Base-by-base conservation (phyloP, 2,329 filamentous ascomycete genomes). In the Aspergillus novoparasiticus region DNA sequence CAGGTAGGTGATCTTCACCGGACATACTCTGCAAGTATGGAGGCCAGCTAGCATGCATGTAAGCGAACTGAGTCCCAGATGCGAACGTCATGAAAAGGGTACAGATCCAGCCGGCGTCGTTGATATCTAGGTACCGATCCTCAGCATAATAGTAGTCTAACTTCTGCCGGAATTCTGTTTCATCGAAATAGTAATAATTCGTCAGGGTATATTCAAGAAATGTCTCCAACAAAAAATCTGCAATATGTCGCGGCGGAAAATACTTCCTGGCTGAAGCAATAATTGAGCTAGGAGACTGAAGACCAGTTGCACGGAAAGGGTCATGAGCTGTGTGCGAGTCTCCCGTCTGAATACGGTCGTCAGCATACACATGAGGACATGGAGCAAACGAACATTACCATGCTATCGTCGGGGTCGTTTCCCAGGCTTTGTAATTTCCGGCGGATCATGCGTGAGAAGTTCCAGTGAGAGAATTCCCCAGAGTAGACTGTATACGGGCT, bases 381-480 rank as follows among this genome's bases (percentile, higher is more conserved):
- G 11, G 21, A 46, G n/a, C n/a, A 21, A 46, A 23, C 0, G 12
- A 14, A 19, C 56, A 55, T 34, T 58, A 57, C 60, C 59, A 32
- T 48, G 43, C 45, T 57, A 51, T 26, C 36, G 58, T 23, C 28
- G 14, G 14, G 32, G 23, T 50, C 46, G 34, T 61, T 60, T 5
- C 61, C 61, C 12, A 70, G 66, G 58, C 64, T 72, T 60, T 73
- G 71, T 9, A 77, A 65, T 39, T 75, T 69, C 3, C 69, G 69
- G 19, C 71, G 70, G 6, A 79, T 68, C 54, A 72, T 70, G 66
- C 72, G 69, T 1, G 75, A 76, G 58, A 78, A 78, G 53, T 75
- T 78, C 71, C 75, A 75, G 41, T 78, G 75, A 3, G 73, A 76
- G 21, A 77, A 72, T 59, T 78, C 76, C 9, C 76, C 76, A 6